Base-by-base conservation (phyloP, 768 basidiomycete genomes). In the Hortiboletus flavorubellus region DNA sequence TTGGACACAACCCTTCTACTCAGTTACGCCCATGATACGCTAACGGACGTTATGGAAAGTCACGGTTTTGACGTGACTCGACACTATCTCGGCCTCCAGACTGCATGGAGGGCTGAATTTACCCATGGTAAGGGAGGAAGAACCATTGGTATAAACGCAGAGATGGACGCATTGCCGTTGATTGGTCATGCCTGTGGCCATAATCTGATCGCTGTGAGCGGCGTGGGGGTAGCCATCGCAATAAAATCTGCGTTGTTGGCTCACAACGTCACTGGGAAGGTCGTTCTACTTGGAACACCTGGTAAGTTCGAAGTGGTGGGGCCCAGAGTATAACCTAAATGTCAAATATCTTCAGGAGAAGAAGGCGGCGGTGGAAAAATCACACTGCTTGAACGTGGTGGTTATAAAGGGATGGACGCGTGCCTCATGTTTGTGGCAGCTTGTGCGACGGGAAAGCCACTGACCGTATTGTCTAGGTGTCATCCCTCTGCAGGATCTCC, bases 301-400 rank as follows among this genome's bases (percentile, higher is more conserved):
- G 84, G 84, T 85, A 72, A 60, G 62, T 56, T 48, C 43, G 31
- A 42, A 53, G 45, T 52, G 21, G 29, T 49, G 37, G 40, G 34
- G 7, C 30, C 30, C 15, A 34, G 43, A 12, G 15, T 43, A 53
- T 21, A 40, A 50, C 34, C 47, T 50, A 41, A 39, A 45, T 50
- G 26, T 33, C 49, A 46, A 44, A 50, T 53, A 49, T 58, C 30
- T 59, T 45, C 55, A 89, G 91, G 85, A 30, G 91, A 93, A 71
- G 91, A 93, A 73, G 72, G 74, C 11, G 87, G 87, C 10, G 87
- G 83, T 11, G 92, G 92, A 14, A 94, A 94, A 72, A 76, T 86
- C 45, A 78, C 81, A 33, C 73, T 94, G 21, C 74, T 93, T 11
- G 80, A 92, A 56, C 78, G 79, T 15, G 91, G 91, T 38, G 92